phyloP scores from a whole-genome alignment of 129 eudicot genomes.

The Flaveria robusta region DNA sequence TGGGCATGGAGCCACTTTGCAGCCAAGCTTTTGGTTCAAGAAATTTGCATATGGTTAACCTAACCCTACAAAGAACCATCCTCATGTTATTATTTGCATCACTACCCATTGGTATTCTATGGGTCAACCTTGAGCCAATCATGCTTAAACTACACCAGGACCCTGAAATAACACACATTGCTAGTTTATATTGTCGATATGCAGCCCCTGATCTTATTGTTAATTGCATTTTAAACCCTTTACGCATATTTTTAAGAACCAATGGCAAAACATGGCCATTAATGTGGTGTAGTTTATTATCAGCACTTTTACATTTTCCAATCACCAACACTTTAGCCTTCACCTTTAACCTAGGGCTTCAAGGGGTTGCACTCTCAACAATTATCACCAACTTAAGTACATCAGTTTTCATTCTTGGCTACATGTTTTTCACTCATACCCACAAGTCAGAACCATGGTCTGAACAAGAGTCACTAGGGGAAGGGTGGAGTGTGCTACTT shows the following conservation, averaged over 20 bases:
- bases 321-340: constrained; percentile 71
- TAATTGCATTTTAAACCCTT: constrained; percentile 80
- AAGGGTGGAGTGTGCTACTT: constrained; percentile 75
- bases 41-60: constrained; percentile 54
- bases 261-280: constrained; percentile 87
- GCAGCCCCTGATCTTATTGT: constrained; percentile 88
- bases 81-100: constrained; percentile 65
- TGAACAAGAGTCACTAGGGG: constrained; percentile 44
- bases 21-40: constrained; percentile 94
- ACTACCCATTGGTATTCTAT: constrained; percentile 69
- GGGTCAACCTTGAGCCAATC: constrained; percentile 85
- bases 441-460: constrained; percentile 37
- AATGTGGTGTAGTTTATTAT: constrained; percentile 76
- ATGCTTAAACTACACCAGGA: constrained; percentile 81
- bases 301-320: constrained; percentile 66
- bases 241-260: constrained; percentile 83
- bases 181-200: constrained; percentile 73
- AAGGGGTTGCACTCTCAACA: constrained; percentile 77
- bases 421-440: constrained; percentile 47
- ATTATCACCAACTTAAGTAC: constrained; percentile 65
- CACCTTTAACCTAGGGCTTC: constrained; percentile 64
- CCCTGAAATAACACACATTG: constrained; percentile 59
- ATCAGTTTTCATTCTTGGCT: constrained; percentile 56
- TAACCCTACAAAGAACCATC: constrained; percentile 71
- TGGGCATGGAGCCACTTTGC: constrained; percentile 98